These are phyloP conservation scores for Hemileia vastatrix DNA, from an alignment of 1,284 basidiomycete genomes.

Conservation along the genomic window DNA sequence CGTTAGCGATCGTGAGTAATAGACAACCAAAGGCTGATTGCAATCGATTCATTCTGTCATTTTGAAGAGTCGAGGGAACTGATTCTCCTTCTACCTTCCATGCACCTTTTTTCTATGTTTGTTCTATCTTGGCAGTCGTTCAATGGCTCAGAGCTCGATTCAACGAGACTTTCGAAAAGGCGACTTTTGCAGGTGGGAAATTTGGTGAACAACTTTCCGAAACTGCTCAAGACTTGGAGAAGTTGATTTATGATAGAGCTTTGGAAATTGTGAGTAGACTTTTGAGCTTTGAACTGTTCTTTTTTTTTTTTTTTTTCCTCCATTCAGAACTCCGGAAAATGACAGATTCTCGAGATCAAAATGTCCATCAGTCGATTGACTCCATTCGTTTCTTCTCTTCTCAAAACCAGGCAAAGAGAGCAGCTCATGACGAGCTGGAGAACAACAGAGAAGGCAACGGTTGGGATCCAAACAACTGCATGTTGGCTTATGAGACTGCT, in stretches of 20 bases:
- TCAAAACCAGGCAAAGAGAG: slow-evolving; percentile 64
- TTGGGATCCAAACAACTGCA: slow-evolving; percentile 63
- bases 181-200: slow-evolving; percentile 50
- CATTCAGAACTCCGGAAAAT: background rate
- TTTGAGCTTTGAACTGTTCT: background rate
- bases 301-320: background rate
- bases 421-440: slow-evolving; percentile 78
- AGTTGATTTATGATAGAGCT: slow-evolving; percentile 52
- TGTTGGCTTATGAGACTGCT: slow-evolving; percentile 87
- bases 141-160: slow-evolving; percentile 53
- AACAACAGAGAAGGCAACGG: too few species aligned
- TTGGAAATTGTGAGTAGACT: slow-evolving; percentile 52
- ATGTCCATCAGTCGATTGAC: background rate
- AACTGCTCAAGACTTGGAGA: slow-evolving; percentile 48
- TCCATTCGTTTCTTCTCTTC: background rate
- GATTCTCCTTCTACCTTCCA: background rate
- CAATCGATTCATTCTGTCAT: slow-evolving; percentile 6
- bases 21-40: background rate
- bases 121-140: slow-evolving; percentile 42
- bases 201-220: slow-evolving; percentile 50
- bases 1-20: slow-evolving; percentile 50
- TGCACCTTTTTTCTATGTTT: background rate
- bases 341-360: background rate
- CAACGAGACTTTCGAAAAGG: slow-evolving; percentile 53
- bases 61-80: slow-evolving; percentile 1